Conservation (phyloP, 176 grass and related monocot genomes). For the Elaeis guineensis region DNA sequence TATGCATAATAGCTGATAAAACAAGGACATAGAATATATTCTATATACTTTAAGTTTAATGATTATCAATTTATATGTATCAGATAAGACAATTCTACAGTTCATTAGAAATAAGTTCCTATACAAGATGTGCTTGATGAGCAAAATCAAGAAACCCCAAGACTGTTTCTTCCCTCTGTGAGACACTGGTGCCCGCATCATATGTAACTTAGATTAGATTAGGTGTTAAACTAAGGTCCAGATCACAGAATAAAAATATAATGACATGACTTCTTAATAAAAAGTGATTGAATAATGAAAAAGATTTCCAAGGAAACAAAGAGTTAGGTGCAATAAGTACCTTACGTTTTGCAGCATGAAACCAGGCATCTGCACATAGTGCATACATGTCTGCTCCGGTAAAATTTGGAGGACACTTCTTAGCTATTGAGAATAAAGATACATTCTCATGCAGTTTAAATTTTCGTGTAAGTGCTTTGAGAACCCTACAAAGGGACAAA, state of each 20-base stretch:
- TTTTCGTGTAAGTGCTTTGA: constrained; percentile 87
- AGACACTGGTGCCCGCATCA: too few relatives aligned
- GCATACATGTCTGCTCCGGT: constrained; percentile 96
- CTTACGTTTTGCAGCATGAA: constrained; percentile 78
- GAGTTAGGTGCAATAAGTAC: constrained; percentile 27
- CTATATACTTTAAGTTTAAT: too few relatives aligned
- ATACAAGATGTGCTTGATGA: too few relatives aligned
- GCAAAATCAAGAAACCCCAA: too few relatives aligned
- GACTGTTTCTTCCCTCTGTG: too few relatives aligned
- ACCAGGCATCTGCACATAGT: constrained; percentile 90
- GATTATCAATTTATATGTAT: too few relatives aligned
- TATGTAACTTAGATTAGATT: too few relatives aligned
- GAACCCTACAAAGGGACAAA: constrained; percentile 36
- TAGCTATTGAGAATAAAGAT: constrained; percentile 69
- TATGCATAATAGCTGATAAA: too few relatives aligned
- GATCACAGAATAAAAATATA: not conserved
- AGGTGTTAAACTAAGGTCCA: too few relatives aligned
- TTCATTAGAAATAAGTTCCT: too few relatives aligned
- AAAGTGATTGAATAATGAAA: not conserved
- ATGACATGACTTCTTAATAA: not conserved
- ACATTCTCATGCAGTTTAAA: constrained; percentile 82
- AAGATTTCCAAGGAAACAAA: not conserved
- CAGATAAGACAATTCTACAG: too few relatives aligned
- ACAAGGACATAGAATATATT: too few relatives aligned
- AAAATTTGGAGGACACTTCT: constrained; percentile 85